Evolutionary conservation across 129 eudicot genomes (phyloP).

Genomic region (Flaveria trinervia): DNA sequence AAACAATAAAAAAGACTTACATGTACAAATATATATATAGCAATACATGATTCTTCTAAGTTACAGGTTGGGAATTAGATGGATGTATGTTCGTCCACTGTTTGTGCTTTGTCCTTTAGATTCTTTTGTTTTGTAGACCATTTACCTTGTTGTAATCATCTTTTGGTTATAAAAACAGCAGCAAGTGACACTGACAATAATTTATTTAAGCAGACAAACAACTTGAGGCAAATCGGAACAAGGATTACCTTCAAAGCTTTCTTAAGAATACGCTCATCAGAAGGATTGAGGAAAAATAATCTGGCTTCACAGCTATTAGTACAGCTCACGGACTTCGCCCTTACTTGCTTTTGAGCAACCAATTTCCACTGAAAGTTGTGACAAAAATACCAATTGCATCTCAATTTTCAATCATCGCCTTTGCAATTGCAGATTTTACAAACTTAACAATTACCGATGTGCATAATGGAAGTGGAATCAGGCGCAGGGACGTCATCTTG

Average conservation of each 20-base stretch:
- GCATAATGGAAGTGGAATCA: constrained; percentile 23
- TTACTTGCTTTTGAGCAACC: constrained; percentile 20
- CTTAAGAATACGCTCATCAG: constrained; percentile 51
- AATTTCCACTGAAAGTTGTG: constrained; percentile 27
- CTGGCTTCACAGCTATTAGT: constrained; percentile 23
- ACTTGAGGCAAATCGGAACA: too few species aligned
- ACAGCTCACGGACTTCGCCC: constrained; percentile 7
- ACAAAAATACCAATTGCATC: background rate
- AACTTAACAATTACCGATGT: constrained; percentile 22
- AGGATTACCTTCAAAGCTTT: constrained; percentile 50
- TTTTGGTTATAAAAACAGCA: background rate
- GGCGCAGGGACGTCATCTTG: constrained; percentile 8
- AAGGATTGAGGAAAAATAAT: constrained; percentile 40
- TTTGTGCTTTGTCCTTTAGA: too few species aligned
- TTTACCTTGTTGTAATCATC: too few species aligned
- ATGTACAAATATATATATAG: too few species aligned
- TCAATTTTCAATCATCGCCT: too few species aligned
- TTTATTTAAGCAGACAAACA: too few species aligned
- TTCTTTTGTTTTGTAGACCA: too few species aligned
- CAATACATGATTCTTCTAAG: too few species aligned
- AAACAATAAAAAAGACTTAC: too few species aligned
- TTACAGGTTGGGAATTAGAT: too few species aligned
- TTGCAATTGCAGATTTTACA: background rate
- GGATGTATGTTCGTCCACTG: too few species aligned
- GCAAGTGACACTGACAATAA: background rate